Evolutionary conservation across 2,329 filamentous ascomycete species (phyloP).

Genomic region (Ilyonectria mors-panacis): DNA sequence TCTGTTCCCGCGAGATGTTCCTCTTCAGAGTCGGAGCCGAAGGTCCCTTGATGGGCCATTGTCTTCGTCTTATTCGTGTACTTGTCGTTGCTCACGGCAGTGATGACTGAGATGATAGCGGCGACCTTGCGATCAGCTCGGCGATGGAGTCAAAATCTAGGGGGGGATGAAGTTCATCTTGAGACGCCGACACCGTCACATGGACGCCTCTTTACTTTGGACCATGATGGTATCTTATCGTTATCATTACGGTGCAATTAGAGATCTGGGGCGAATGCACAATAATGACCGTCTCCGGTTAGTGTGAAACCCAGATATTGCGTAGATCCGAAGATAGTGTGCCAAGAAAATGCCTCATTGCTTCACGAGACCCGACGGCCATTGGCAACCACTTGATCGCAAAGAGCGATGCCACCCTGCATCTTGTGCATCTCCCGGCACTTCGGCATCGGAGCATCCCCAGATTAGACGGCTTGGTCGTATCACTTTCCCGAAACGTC

Average conservation of each 20-base stretch:
- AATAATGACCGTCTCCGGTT: neutral
- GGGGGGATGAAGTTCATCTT: neutral
- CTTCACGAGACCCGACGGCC: neutral
- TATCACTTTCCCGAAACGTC: neutral
- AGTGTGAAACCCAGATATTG: neutral
- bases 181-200: neutral
- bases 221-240: neutral
- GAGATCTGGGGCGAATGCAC: neutral
- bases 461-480: neutral
- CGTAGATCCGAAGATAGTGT: neutral
- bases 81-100: neutral
- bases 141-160: neutral
- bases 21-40: neutral
- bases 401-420: neutral
- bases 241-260: slow-evolving; percentile 1
- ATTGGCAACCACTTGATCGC: neutral
- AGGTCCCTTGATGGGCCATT: slow-evolving; percentile 5
- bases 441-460: slow-evolving; percentile 1
- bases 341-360: slow-evolving; percentile 14
- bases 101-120: neutral
- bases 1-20: slow-evolving; percentile 26
- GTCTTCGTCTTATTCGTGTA: neutral
- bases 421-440: neutral
- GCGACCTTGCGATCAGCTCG: neutral
- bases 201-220: neutral